These are phyloP conservation scores for Leptographium wingfieldii DNA, from an alignment of 2,329 filamentous ascomycete genomes.

Conservation along the genomic window DNA sequence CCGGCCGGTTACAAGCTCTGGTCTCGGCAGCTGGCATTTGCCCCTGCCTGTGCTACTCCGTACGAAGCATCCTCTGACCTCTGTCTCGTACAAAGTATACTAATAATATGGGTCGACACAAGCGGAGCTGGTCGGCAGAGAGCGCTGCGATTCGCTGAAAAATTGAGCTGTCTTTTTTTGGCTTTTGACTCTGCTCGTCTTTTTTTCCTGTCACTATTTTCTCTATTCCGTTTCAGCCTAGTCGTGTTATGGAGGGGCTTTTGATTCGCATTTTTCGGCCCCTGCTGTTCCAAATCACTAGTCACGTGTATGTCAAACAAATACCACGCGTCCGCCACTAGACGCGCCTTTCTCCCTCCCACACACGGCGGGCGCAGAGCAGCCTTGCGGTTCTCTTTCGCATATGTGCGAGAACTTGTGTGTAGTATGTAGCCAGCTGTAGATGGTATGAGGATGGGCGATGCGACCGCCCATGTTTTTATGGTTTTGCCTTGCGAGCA, in stretches of 20 bases:
- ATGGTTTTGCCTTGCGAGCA: too few species aligned
- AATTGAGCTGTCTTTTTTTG: not conserved
- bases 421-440: too few species aligned
- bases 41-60: not conserved
- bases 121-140: not conserved
- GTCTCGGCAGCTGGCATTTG: not conserved
- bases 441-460: too few species aligned
- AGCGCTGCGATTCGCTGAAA: constrained; percentile 4
- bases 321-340: constrained; percentile 2
- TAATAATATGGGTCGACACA: not conserved
- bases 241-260: not conserved
- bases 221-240: not conserved
- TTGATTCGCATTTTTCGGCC: not conserved
- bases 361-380: not conserved
- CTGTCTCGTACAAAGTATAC: not conserved
- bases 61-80: too few species aligned
- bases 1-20: not conserved
- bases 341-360: not conserved
- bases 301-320: constrained; percentile 2
- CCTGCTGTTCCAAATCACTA: constrained; percentile 2
- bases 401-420: not conserved
- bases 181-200: not conserved
- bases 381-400: not conserved
- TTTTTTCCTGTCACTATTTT: not conserved
- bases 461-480: too few species aligned